phyloP scores from a whole-genome alignment of 23 red algal genomes.

The Gracilaria vermiculophylla region DNA sequence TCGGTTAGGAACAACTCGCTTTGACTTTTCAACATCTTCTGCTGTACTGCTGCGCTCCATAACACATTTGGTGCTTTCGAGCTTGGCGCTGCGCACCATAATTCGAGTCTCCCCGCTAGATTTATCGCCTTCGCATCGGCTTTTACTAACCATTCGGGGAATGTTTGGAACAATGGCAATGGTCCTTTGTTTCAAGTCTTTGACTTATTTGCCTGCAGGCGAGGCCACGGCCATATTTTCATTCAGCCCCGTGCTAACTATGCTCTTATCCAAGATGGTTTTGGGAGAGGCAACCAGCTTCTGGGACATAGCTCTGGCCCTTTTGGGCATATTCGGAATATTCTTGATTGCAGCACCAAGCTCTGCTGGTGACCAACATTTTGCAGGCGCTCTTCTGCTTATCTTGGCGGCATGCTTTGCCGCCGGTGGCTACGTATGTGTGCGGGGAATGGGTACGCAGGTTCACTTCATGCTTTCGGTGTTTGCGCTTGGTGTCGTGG shows the following conservation, averaged over 20 bases:
- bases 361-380: neutral
- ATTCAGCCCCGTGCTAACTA: constrained; percentile 25
- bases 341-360: constrained; percentile 20
- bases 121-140: neutral
- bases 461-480: constrained; percentile 50
- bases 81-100: neutral
- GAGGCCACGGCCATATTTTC: constrained; percentile 28
- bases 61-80: neutral
- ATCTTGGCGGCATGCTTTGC: constrained; percentile 3
- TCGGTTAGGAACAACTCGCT: neutral
- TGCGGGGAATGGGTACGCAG: neutral
- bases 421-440: constrained; percentile 2
- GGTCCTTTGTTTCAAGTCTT: neutral
- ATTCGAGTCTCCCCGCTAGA: neutral
- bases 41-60: neutral
- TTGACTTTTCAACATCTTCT: neutral
- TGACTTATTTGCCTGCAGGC: constrained; percentile 26
- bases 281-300: constrained; percentile 4
- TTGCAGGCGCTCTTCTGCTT: constrained; percentile 9
- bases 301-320: neutral
- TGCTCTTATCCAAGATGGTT: constrained; percentile 17
- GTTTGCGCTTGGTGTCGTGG: constrained; percentile 19
- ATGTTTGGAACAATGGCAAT: constrained; percentile 38
- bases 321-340: constrained; percentile 13
- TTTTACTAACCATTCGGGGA: constrained; percentile 6